Conservation (phyloP, 2,329 filamentous ascomycete species). For the Fusarium graminum region DNA sequence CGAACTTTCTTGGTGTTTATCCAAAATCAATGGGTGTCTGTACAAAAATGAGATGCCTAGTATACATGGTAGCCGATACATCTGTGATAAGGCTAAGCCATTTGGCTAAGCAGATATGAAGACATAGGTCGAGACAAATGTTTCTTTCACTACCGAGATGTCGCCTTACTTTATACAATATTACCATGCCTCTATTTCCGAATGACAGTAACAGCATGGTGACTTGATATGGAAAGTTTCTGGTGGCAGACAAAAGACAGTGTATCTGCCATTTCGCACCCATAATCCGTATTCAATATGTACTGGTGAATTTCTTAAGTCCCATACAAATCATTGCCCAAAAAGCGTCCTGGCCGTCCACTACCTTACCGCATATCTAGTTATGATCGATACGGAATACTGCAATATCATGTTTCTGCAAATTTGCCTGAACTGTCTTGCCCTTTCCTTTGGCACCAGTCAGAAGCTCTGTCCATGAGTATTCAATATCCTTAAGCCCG, state of each 20-base stretch:
- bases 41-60: too few species aligned
- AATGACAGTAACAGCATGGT: too few species aligned
- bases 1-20: neutral
- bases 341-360: neutral
- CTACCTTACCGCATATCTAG: neutral
- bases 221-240: neutral
- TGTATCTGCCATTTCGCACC: neutral
- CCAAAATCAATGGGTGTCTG: neutral
- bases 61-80: too few species aligned
- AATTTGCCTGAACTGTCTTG: slow-evolving; percentile 19
- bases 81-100: too few species aligned
- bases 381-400: slow-evolving; percentile 24
- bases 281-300: neutral
- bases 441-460: slow-evolving; percentile 28
- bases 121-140: too few species aligned
- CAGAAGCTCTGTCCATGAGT: slow-evolving; percentile 28
- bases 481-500: slow-evolving; percentile 21
- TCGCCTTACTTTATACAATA: too few species aligned
- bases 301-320: neutral
- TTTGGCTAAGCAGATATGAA: too few species aligned
- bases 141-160: too few species aligned
- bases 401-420: slow-evolving; percentile 23
- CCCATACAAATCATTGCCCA: neutral
- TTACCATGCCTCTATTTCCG: too few species aligned
- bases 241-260: neutral